Base-by-base conservation (phyloP, 2,329 filamentous ascomycete species). In the Parasarocladium wereldwijsianum region DNA sequence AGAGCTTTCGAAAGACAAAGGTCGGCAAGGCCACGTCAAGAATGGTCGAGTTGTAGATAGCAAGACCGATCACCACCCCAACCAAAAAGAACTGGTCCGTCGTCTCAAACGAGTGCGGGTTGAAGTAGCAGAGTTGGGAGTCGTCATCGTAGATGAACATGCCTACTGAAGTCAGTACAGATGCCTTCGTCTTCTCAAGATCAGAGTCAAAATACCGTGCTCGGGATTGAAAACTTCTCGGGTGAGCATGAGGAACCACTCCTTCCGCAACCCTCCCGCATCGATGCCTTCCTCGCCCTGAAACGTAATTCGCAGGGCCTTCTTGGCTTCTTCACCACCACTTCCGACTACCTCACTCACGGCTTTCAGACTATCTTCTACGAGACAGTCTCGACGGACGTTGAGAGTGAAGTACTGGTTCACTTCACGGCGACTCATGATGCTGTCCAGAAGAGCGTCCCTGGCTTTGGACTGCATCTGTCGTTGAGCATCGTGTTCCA, bases 41-140 rank as follows among this genome's bases (percentile, higher is more conserved):
- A 40, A 93, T 93, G 1, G 83, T 93, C 3, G 83, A 92, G 51
- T 94, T 93, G 56, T 93, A 93, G 36, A 94, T 93, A 10, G 86
- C 86, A 34, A 94, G 61, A 1, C 86, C 86, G 32, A 94, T 66
- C 6, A 93, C 66, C 9, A 90, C 82, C 1, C 86, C 86, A 17
- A 94, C 80, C 14, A 93, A 64, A 47, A 90, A 93, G 52, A 82
- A 94, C 40, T 93, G 84, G 45, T 93, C 84, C 1, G 83, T 86
- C 0, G 82, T 86, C 49, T 93, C 86, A 42, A 93, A 85, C 11
- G 81, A 83, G 46, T 77, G 72, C 0, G 85, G 80, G 47, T 93
- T 93, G 58, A 94, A 94, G 52, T 93, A 94, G 54, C 86, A 93
- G 46, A 80, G 84, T 26, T 72, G 70, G 3, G 85, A 93, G 43